Conservation (phyloP, 2,329 filamentous ascomycete species). For the Trichoderma aggressivum region DNA sequence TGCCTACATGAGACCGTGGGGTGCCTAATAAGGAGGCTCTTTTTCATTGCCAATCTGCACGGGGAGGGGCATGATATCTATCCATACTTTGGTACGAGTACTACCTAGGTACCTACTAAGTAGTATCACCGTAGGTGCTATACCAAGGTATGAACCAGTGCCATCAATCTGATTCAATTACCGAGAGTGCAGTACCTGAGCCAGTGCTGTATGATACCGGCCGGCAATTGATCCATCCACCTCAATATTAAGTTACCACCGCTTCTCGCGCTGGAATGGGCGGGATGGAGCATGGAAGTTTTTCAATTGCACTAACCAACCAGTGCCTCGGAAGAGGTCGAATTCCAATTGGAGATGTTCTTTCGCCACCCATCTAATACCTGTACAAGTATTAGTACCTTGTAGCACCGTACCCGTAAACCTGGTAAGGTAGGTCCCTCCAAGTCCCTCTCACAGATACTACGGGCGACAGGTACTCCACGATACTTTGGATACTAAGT, state of each 20-base stretch:
- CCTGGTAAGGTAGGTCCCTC: background rate
- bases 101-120: no score
- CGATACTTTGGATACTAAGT: background rate
- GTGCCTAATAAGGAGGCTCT: background rate
- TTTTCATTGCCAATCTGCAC: background rate
- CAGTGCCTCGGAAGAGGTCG: background rate
- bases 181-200: background rate
- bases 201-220: background rate
- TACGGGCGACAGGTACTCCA: background rate
- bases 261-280: background rate
- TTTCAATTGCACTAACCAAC: background rate
- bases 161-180: background rate
- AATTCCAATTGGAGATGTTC: background rate
- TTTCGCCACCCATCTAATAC: background rate
- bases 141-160: no score
- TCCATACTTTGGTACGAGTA: background rate
- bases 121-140: no score
- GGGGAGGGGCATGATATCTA: background rate
- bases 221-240: background rate
- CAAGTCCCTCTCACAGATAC: background rate
- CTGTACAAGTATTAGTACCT: no score
- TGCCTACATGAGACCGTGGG: background rate
- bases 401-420: background rate
- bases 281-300: background rate
- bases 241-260: background rate